phyloP scores from a whole-genome alignment of 805 yeast species.

The Candida easanensis region DNA sequence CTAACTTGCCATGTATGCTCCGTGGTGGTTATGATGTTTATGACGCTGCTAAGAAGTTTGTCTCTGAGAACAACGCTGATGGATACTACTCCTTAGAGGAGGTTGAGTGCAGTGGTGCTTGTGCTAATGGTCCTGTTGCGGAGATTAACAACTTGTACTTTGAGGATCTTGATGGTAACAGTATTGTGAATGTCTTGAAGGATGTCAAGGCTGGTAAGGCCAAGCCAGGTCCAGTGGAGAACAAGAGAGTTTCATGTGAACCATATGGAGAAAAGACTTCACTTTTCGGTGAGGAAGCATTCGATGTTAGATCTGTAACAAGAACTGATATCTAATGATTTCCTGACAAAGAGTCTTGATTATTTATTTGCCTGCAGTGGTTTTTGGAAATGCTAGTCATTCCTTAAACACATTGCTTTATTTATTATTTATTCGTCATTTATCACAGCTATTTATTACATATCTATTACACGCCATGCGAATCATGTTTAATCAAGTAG shows the following conservation, averaged over 20 bases:
- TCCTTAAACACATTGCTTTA: not conserved
- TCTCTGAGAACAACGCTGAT: conserved; percentile 70
- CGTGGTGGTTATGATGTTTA: conserved; percentile 81
- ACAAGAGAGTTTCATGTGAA: conserved; percentile 66
- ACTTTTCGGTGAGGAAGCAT: conserved; percentile 58
- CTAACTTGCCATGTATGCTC: conserved; percentile 86
- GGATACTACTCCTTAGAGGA: conserved; percentile 77
- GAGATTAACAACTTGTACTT: conserved; percentile 80
- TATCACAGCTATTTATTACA: not conserved
- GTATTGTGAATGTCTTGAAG: conserved; percentile 57
- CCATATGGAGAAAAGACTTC: conserved; percentile 70
- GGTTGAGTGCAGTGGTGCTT: conserved; percentile 90
- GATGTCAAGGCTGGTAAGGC: conserved; percentile 62
- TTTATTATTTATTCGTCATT: not conserved
- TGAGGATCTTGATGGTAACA: conserved; percentile 76
- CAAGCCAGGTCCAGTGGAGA: conserved; percentile 66
- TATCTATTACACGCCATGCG: not conserved
- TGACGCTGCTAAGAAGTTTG: conserved; percentile 59
- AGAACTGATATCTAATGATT: conserved; percentile 58
- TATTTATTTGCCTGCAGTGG: not conserved
- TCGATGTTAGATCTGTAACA: conserved; percentile 65
- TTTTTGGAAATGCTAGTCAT: too few species aligned
- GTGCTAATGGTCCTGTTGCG: conserved; percentile 88
- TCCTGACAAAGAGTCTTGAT: not conserved
- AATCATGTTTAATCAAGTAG: not conserved